Evolutionary conservation across 2,329 filamentous ascomycete genomes (phyloP).

Genomic region (Trichoderma atrobrunneum): DNA sequence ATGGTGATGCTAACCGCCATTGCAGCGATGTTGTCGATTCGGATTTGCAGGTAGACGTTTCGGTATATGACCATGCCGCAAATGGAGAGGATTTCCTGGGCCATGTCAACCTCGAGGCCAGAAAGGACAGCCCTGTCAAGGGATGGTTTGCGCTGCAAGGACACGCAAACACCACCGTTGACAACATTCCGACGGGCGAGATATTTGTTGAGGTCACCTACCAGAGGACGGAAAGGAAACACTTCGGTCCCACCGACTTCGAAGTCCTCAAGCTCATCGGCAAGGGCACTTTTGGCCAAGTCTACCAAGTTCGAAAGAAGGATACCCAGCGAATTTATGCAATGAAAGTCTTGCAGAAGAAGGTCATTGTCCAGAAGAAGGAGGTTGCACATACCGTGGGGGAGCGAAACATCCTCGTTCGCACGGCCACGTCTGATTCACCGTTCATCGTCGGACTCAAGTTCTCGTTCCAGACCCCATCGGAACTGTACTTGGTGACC

Average conservation of each 20-base stretch:
- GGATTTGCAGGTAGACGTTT: conserved; percentile 86
- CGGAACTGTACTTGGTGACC: conserved; percentile 95
- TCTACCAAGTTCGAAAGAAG: conserved; percentile 97
- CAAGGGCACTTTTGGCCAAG: conserved; percentile 96
- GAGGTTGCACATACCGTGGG: conserved; percentile 96
- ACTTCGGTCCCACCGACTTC: conserved; percentile 93
- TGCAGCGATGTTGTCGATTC: conserved; percentile 86
- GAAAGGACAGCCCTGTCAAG: conserved; percentile 64
- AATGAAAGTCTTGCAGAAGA: conserved; percentile 99
- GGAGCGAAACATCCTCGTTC: conserved; percentile 93
- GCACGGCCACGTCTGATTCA: conserved; percentile 92
- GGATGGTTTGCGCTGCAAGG: conserved; percentile 84
- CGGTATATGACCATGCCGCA: conserved; percentile 80
- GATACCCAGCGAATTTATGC: conserved; percentile 95
- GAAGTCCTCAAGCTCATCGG: conserved; percentile 94
- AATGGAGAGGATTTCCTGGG: conserved; percentile 88
- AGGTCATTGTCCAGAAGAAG: conserved; percentile 99
- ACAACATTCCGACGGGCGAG: conserved; percentile 79
- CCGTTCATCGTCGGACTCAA: conserved; percentile 98
- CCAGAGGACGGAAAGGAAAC: conserved; percentile 82
- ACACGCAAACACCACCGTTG: conserved; percentile 66
- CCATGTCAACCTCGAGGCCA: conserved; percentile 77
- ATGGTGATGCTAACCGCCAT: neutral
- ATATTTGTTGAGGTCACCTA: conserved; percentile 84
- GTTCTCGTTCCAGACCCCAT: conserved; percentile 97